phyloP scores from a whole-genome alignment of 352 stramenopile genomes.

The Pythium sp. region DNA sequence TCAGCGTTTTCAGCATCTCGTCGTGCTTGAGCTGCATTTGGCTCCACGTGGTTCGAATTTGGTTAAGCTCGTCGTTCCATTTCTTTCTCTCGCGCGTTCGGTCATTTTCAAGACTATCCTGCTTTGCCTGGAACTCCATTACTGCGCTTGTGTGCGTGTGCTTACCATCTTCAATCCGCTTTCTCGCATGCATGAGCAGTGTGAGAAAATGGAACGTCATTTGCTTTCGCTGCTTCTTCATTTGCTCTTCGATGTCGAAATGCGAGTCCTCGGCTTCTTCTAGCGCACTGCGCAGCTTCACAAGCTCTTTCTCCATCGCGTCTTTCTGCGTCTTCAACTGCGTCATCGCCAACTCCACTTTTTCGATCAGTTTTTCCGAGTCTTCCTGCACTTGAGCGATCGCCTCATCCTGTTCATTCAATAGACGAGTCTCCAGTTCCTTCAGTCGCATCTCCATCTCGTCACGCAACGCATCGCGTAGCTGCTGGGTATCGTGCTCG shows the following conservation, averaged over 20 bases:
- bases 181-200: slow-evolving; percentile 41
- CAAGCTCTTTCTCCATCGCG: slow-evolving; percentile 54
- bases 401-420: slow-evolving; percentile 67
- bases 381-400: slow-evolving; percentile 79
- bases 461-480: slow-evolving; percentile 30
- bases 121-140: slow-evolving; percentile 13
- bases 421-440: slow-evolving; percentile 39
- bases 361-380: slow-evolving; percentile 72
- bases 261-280: slow-evolving; percentile 76
- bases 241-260: slow-evolving; percentile 60
- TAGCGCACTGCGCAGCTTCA: slow-evolving; percentile 39
- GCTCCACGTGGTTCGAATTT: slow-evolving; percentile 33
- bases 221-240: slow-evolving; percentile 56
- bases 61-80: slow-evolving; percentile 25
- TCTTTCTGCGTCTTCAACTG: slow-evolving; percentile 79
- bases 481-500: slow-evolving; percentile 22
- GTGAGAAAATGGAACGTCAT: slow-evolving; percentile 50
- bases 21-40: slow-evolving; percentile 38
- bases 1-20: slow-evolving; percentile 71
- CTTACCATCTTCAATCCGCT: slow-evolving; percentile 23
- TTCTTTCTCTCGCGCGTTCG: slow-evolving; percentile 27
- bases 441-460: slow-evolving; percentile 37
- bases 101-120: slow-evolving; percentile 20
- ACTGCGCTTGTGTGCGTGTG: slow-evolving; percentile 3
- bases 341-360: slow-evolving; percentile 68